phyloP scores from a whole-genome alignment of 2,329 filamentous ascomycete species.

The Aspergillus sp. region DNA sequence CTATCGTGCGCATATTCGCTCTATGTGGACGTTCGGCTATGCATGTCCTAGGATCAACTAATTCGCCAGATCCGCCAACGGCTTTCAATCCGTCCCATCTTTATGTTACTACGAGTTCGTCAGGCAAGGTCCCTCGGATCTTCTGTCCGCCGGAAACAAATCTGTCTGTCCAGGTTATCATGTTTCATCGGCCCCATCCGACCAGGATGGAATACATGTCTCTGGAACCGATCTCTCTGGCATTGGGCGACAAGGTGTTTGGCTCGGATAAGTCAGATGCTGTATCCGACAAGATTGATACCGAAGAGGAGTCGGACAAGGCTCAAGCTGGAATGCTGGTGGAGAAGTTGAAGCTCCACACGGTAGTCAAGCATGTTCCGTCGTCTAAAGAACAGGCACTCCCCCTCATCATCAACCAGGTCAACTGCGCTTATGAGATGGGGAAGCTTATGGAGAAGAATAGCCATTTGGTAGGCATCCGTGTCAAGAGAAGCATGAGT shows the following conservation, averaged over 20 bases:
- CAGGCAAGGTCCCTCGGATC: constrained; percentile 67
- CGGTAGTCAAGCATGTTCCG: constrained; percentile 72
- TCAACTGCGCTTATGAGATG: constrained; percentile 94
- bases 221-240: constrained; percentile 81
- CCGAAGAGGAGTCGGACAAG: constrained; percentile 70
- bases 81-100: constrained; percentile 70
- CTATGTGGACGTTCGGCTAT: constrained; percentile 81
- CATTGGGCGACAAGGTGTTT: constrained; percentile 70
- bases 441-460: constrained; percentile 86
- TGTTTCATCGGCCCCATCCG: constrained; percentile 84
- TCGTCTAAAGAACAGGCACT: constrained; percentile 83
- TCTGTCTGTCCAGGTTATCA: constrained; percentile 79
- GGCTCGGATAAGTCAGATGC: constrained; percentile 34
- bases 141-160: constrained; percentile 66
- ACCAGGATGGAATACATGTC: constrained; percentile 96
- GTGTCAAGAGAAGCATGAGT: constrained; percentile 81
- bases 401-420: constrained; percentile 80
- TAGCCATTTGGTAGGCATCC: constrained; percentile 76
- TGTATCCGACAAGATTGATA: constrained; percentile 62
- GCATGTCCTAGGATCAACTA: constrained; percentile 83
- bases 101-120: constrained; percentile 57
- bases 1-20: constrained; percentile 76
- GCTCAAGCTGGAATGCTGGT: constrained; percentile 68
- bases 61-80: constrained; percentile 55
- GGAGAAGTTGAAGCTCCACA: constrained; percentile 86